Evolutionary conservation across 495 filamentous ascomycete species (phyloP).

Genomic region (Talaromyces thailandensis): DNA sequence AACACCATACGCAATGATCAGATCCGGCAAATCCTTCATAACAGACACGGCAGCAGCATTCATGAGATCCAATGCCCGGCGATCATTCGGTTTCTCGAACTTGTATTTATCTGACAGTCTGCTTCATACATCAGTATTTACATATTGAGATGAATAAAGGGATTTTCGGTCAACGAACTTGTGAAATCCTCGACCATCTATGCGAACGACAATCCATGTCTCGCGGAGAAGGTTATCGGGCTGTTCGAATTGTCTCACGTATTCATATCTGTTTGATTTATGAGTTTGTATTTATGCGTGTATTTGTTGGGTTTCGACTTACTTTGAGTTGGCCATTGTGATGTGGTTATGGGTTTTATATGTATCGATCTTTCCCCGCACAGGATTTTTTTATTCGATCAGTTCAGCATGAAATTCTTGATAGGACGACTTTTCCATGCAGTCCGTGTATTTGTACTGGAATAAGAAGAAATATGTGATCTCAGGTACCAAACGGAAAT

Average conservation of each 20-base stretch:
- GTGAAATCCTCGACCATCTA: constrained; percentile 88
- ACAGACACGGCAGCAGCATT: constrained; percentile 80
- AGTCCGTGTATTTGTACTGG: neutral
- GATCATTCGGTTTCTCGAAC: constrained; percentile 90
- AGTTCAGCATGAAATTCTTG: neutral
- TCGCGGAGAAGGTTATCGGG: constrained; percentile 70
- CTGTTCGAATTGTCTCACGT: constrained; percentile 85
- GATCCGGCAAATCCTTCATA: constrained; percentile 75
- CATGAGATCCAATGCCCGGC: constrained; percentile 82
- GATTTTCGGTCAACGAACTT: constrained; percentile 47
- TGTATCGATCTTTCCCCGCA: neutral
- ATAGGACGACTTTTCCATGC: neutral
- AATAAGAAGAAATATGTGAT: too few species aligned
- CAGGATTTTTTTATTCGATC: neutral
- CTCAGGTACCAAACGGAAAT: too few species aligned
- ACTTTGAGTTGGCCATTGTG: constrained; percentile 12
- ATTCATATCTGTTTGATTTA: constrained; percentile 62
- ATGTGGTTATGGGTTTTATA: neutral
- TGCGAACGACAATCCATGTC: constrained; percentile 87
- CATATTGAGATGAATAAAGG: neutral
- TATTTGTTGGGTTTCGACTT: neutral
- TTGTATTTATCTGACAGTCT: constrained; percentile 74
- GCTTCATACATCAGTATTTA: constrained; percentile 6
- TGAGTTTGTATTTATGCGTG: constrained; percentile 4
- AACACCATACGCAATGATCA: constrained; percentile 80